A percentile compares a stretch with the other conserved stretches of the same genome.
Conservation (phyloP, 2,329 filamentous ascomycete genomes). For the Colletotrichum acutatum region DNA sequence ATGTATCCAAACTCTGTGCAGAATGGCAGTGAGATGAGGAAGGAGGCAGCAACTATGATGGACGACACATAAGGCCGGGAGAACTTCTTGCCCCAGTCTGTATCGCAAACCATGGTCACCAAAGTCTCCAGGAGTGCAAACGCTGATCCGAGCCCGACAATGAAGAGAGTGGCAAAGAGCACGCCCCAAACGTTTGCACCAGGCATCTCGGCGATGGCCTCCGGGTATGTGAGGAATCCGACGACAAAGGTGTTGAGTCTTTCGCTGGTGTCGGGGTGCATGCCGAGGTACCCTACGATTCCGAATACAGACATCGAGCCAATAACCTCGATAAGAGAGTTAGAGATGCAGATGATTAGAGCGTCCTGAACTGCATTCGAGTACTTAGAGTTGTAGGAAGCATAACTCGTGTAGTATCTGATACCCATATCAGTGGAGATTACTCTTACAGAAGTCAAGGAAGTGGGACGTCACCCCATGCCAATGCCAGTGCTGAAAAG, state of each 20-base stretch:
- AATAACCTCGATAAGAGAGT: slow-evolving; percentile 63
- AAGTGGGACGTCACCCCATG: not conserved
- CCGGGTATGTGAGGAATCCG: slow-evolving; percentile 64
- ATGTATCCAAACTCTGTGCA: slow-evolving; percentile 66
- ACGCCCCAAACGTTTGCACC: slow-evolving; percentile 65
- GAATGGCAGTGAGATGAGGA: slow-evolving; percentile 61
- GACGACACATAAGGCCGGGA: slow-evolving; percentile 57
- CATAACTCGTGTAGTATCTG: slow-evolving; percentile 66
- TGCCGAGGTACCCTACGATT: slow-evolving; percentile 56
- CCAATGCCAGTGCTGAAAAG: slow-evolving; percentile 43
- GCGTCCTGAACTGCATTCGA: slow-evolving; percentile 66
- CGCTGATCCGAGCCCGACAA: slow-evolving; percentile 64
- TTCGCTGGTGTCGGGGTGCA: slow-evolving; percentile 44
- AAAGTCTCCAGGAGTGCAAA: slow-evolving; percentile 64
- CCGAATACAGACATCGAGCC: slow-evolving; percentile 57
- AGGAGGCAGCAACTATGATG: slow-evolving; percentile 54
- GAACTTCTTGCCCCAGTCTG: slow-evolving; percentile 49
- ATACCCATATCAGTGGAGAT: slow-evolving; percentile 57
- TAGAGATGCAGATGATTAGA: slow-evolving; percentile 62
- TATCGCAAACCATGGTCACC: slow-evolving; percentile 61
- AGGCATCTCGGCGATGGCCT: slow-evolving; percentile 64
- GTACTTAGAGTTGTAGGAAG: slow-evolving; percentile 63
- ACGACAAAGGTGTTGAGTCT: slow-evolving; percentile 62
- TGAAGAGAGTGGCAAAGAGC: slow-evolving; percentile 61
- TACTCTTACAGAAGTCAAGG: too few species aligned